Base-by-base conservation (phyloP, 257 asterid species). In the Plantago ovata region DNA sequence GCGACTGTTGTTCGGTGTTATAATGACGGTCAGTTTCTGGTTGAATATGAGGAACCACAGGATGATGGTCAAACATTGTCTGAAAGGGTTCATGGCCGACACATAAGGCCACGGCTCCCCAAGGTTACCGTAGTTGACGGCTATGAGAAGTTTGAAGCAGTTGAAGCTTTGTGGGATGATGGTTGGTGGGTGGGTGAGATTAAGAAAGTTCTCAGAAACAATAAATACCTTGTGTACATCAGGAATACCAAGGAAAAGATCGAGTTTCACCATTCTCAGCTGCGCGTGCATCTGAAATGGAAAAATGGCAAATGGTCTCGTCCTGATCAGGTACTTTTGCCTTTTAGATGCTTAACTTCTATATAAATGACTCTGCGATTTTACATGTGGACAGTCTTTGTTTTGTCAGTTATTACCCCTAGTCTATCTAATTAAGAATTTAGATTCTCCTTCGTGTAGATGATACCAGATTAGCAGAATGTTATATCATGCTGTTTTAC, bases 41-140 rank as follows among this genome's bases (percentile, higher is more conserved):
- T n/a, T n/a, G n/a, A n/a, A 53, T 76, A 79, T 58, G 69, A 66
- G 48, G 64, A 3, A 62, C 69, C 79, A 38, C 70, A 69, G 19
- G 79, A 76, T 51, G 76, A 83, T 0, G 69, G 70, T 47, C 65
- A 71, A 13, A 71, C 39, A 1, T 41, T 72, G 64, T 71, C 53
- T 71, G 90, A 79, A 70, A 86, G 72, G 69, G 75, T 41, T 45
- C 84, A 77, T 58, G 45, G 61, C 56, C 47, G 23, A 55, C 78
- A 75, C 48, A 62, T 83, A 18, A 69, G 87, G 66, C 90, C 90
- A 9, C 24, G 15, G 41, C 90, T 86, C 10, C 90, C 84, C 1
- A 66, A 69, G 15, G 9, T 50, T 59, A 62, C 53, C 58, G 9
- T 60, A 51, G 52, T 68, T 42, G 63, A 71, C 40, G 53, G 65